Evolutionary conservation across 2,329 filamentous ascomycete genomes (phyloP), one percentile per base, ranked within the genome.

Genomic region (Microdochium trichocladiopsis): DNA sequence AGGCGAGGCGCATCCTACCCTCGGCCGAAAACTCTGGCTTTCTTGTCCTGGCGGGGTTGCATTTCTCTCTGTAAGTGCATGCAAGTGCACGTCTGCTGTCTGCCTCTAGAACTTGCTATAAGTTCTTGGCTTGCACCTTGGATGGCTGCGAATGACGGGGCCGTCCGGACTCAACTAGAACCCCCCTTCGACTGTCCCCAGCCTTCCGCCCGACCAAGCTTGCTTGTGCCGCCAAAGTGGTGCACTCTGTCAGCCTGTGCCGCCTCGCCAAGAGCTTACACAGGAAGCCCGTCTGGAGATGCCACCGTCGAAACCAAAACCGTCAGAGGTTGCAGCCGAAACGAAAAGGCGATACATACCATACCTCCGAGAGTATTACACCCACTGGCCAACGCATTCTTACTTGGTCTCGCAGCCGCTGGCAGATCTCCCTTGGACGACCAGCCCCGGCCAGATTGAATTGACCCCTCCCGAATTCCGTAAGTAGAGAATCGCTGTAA

Each of bases 331-430:
- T 51, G 87, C 87, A 51, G 79, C 82, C 24, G 86, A 89, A 64
- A 86, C 85, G n/a, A 88, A 88, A 68, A 79, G 76, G 60, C 77
- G 78, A 53, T 87, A 84, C 63, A 84, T 89, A 57, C 86, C 86
- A 16, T 72, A 79, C 56, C 81, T 89, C 60, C 78, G 75, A 61
- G 72, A 75, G 33, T 73, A 79, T 62, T 83, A 78, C 68, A 73
- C 70, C 53, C 67, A 69, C 61, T 87, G 72, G 74, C 76, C 75
- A 16, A 76, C 76, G 4, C 77, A 74, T 58, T 89, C 85, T 2
- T 78, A 80, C 59, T 73, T 86, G 43, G 80, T 81, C 63, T 65
- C 73, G 63, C 69, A 78, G 58, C 71, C 76, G 57, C 63, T 78
- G 61, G 63, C 69, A 62, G 73, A 78, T 65, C 70, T 80, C 56